Percentiles rank a stretch among this genome's conserved stretches.
Evolutionary conservation across 2,329 filamentous ascomycete genomes (phyloP).

Genomic region (Pseudogymnoascus sp.): DNA sequence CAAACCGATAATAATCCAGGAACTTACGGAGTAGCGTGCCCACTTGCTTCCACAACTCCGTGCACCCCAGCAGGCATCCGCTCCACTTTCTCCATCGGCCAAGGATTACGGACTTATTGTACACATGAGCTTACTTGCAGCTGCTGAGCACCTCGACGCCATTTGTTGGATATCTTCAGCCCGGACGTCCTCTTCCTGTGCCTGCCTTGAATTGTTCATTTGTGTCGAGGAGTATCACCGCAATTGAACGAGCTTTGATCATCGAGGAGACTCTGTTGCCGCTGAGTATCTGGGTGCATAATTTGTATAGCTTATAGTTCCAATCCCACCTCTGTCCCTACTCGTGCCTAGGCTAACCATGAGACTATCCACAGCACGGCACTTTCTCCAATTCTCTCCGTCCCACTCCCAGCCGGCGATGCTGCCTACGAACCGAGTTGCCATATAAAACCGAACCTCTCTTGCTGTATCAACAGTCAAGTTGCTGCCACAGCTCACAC

Average conservation of each 20-base stretch:
- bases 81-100: constrained; percentile 9
- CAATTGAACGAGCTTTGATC: background rate
- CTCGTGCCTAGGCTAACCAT: constrained; percentile 7
- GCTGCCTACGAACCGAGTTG: constrained; percentile 1
- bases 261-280: background rate
- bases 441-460: constrained; percentile 5
- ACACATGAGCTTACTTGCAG: constrained; percentile 9
- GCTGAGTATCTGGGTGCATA: background rate
- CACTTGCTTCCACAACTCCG: constrained; percentile 7
- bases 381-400: constrained; percentile 3
- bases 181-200: background rate
- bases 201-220: constrained; percentile 3
- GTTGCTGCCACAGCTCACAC: constrained; percentile 5
- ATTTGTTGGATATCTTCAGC: constrained; percentile 7
- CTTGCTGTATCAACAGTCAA: background rate
- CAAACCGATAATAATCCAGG: constrained; percentile 7
- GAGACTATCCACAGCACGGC: constrained; percentile 5
- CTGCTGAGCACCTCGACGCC: background rate
- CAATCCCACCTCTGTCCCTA: background rate
- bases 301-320: background rate
- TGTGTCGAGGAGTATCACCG: background rate
- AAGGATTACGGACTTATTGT: constrained; percentile 9
- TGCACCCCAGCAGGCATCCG: constrained; percentile 8
- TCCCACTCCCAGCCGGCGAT: background rate
- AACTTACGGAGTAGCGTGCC: constrained; percentile 9